Evolutionary conservation across 2,329 filamentous ascomycete species (phyloP), one percentile per base, ranked within the genome.

Genomic region (Chrysoporthe puriensis): DNA sequence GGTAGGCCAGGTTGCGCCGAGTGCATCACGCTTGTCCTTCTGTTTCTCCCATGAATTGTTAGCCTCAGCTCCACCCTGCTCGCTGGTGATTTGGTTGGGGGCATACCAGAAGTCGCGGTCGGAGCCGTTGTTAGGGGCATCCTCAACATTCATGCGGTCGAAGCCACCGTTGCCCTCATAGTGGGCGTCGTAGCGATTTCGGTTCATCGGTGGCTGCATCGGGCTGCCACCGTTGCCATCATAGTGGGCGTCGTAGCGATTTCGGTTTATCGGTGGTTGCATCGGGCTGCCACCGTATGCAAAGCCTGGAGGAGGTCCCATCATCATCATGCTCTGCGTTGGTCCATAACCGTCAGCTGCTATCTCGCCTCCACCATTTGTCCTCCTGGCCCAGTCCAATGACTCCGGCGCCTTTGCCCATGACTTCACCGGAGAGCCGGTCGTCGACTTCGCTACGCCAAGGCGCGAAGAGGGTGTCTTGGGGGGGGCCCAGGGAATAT

Each of bases 351-450:
- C 26, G 26, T 36, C 7, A 26, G 21, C 52, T 6, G 16, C 14
- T 34, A 8, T 34, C 18, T 43, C 11, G 14, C 3, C n/a, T 7
- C 14, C 40, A 5, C 21, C 14, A 21, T 61, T 61, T 2, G 42
- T 16, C 43, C n/a, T 62, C 7, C 16, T 63, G 40, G 48, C 62
- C 21, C 14, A 59, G 42, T 36, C n/a, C n/a, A 9, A 46, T 43
- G 36, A 36, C 11, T 43, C 57, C 40, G 32, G 18, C n/a, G 56
- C 60, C 16, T 32, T 67, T 34, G 60, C n/a, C n/a, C 16, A 52
- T 26, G 36, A 43, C 54, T 61, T 50, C 52, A 21, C 21, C 44
- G 57, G 60, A 21, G 62, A 43, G 56, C 60, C 60, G 52, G 18
- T 32, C 42, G 43, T 48, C 21, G 42, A 21, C 43, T 36, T 40